Base-by-base conservation (phyloP, 2,329 filamentous ascomycete species). In the Alternaria conjuncta region DNA sequence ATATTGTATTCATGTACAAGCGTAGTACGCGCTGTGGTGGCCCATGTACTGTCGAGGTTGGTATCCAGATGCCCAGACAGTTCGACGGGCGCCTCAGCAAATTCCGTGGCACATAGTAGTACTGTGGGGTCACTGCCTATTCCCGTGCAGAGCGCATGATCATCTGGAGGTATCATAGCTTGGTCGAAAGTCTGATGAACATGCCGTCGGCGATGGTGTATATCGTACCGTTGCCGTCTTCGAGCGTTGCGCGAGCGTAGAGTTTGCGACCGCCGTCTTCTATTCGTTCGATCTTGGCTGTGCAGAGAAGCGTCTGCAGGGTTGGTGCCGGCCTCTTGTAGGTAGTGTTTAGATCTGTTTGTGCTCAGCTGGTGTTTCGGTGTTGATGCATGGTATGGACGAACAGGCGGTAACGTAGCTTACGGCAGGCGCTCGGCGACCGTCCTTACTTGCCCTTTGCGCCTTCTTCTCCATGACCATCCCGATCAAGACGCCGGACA, bases 211-310 rank as follows among this genome's bases (percentile, higher is more conserved):
- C 86, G 20, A 71, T 82, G 6, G 87, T 84, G 71, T 86, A 80
- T 41, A 86, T 77, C 3, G 70, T 77, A 2, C 85, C 84, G 3
- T 82, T 69, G 2, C 82, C 83, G 63, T 86, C 82, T 71, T 86
- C 84, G 20, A 90, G 75, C 30, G 80, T 81, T 2, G 80, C 85
- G 51, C 80, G 79, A 8, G 85, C 73, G 68, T 79, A 88, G 18
- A 83, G 78, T 79, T 90, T 90, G 67, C 86, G 82, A 5, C 86
- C 85, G 47, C 87, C 85, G 6, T 78, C 85, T 46, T 88, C 85
- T 11, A 78, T 72, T 71, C 80, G 84, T 20, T 80, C 73, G 36
- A 85, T 67, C 68, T 77, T 80, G 0, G 82, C 82, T 20, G 76
- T 83, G 15, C 84, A 82, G 23, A 89, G 69, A 26, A 89, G 71